Conservation (phyloP, 176 grass and related monocot species). For the Pharus latifolius region DNA sequence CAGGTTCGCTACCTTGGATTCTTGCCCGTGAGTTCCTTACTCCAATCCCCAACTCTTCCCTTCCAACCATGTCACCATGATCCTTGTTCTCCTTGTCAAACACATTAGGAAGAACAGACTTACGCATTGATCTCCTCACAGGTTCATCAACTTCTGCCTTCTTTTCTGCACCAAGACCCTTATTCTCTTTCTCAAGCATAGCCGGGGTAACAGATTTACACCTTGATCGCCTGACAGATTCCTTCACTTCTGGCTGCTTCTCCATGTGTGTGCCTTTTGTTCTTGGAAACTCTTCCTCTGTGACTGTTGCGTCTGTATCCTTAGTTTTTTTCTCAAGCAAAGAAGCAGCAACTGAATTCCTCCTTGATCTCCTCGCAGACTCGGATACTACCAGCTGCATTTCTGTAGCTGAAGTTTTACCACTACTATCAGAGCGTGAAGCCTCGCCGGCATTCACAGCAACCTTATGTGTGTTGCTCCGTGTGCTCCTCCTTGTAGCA, state of each 20-base stretch:
- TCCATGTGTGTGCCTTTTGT: neutral
- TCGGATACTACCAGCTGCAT: no score
- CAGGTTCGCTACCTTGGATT: neutral
- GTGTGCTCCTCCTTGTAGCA: no score
- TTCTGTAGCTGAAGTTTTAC: no score
- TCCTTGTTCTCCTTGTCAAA: neutral
- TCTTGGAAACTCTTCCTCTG: neutral
- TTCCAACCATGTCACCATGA: neutral
- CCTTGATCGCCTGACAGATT: neutral
- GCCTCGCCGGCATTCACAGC: no score
- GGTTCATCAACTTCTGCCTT: neutral
- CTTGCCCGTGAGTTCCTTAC: neutral
- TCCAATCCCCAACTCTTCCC: neutral
- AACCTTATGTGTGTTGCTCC: no score
- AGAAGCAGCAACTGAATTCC: conserved; percentile 6
- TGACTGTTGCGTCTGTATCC: neutral
- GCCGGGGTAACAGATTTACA: neutral
- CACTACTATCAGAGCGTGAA: no score
- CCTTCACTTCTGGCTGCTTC: conserved; percentile 4
- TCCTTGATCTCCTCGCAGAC: neutral
- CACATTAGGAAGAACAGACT: neutral
- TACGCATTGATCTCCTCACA: neutral
- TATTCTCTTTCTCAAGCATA: neutral
- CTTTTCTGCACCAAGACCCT: neutral
- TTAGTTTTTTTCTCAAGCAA: neutral